Percentiles rank a stretch among this genome's conserved stretches.
These are phyloP conservation scores for Paramecium octaurelia DNA, from an alignment of 73 alveolate genomes.

Conservation along the genomic window DNA sequence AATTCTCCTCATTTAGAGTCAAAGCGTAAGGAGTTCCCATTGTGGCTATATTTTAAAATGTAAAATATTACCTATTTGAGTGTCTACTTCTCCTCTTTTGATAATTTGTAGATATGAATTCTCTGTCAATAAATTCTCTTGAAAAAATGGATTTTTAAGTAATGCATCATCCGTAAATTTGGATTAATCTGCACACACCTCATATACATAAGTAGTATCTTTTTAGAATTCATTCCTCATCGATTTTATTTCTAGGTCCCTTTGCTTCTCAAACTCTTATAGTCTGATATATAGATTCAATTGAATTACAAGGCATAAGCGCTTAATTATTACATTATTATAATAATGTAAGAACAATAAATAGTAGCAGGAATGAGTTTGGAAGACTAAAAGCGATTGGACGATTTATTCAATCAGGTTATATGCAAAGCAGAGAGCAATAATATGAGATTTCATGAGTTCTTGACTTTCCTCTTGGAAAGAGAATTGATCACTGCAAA, in stretches of 20 bases:
- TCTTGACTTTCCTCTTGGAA: neutral
- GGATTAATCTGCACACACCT: neutral
- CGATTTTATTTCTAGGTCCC: neutral
- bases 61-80: neutral
- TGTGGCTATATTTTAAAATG: neutral
- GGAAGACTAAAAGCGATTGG: constrained; percentile 28
- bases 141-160: neutral
- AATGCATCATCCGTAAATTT: neutral
- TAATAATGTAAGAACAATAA: neutral
- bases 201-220: neutral
- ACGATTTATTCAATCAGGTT: neutral
- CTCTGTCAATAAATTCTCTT: neutral
- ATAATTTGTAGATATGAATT: neutral
- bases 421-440: neutral
- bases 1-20: neutral
- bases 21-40: neutral
- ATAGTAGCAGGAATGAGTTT: neutral
- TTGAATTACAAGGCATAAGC: neutral
- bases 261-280: neutral
- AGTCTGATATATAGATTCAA: neutral
- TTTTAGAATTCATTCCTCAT: neutral
- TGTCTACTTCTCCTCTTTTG: neutral
- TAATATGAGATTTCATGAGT: constrained; percentile 29
- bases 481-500: constrained; percentile 41
- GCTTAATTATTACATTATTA: neutral